Conservation (phyloP, 2,329 filamentous ascomycete species). For the Fusarium sp. region DNA sequence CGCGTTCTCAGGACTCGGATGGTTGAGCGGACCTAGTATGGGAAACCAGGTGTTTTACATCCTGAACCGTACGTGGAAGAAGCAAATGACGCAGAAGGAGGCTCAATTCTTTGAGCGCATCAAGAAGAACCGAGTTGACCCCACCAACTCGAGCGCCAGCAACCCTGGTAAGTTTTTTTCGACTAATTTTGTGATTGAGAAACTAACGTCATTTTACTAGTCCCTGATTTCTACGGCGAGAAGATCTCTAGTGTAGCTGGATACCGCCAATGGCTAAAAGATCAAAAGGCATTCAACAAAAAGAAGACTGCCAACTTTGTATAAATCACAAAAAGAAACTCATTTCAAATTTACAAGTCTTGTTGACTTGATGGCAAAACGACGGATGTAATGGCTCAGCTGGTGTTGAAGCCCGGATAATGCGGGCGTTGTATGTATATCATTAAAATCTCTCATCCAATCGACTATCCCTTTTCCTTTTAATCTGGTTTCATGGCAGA, state of each 20-base stretch:
- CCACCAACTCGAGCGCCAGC: conserved; percentile 84
- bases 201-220: conserved; percentile 54
- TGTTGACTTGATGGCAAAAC: conserved; percentile 22
- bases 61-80: conserved; percentile 75
- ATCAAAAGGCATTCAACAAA: conserved; percentile 96
- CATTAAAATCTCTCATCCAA: conserved; percentile 44
- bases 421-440: conserved; percentile 46
- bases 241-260: conserved; percentile 94
- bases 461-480: conserved; percentile 33
- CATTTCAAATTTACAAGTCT: background rate
- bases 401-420: conserved; percentile 30
- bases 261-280: conserved; percentile 96
- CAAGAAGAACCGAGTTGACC: conserved; percentile 92
- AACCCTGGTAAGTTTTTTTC: conserved; percentile 72
- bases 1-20: conserved; percentile 82
- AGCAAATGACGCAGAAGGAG: conserved; percentile 87
- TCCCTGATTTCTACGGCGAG: conserved; percentile 98
- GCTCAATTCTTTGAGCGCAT: conserved; percentile 92
- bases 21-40: conserved; percentile 85
- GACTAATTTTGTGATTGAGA: background rate
- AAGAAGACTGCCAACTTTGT: conserved; percentile 81
- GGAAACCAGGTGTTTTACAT: conserved; percentile 84
- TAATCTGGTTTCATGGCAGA: background rate
- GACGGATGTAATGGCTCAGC: conserved; percentile 42
- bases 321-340: conserved; percentile 49